These are phyloP conservation scores for Sisymbrium altissimum DNA, from an alignment of 345 rosid species.

Conservation along the genomic window DNA sequence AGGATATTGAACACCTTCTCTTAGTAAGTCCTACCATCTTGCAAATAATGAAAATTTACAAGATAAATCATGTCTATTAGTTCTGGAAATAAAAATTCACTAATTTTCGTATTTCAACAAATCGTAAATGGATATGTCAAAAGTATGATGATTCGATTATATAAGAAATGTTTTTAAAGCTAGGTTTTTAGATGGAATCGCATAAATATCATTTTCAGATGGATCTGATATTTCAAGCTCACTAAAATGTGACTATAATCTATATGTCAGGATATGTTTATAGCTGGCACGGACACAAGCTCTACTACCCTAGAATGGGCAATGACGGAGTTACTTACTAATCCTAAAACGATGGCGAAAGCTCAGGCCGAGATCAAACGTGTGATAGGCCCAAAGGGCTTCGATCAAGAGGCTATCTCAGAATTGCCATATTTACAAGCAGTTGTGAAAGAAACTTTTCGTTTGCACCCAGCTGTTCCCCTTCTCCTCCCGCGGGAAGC, in stretches of 20 bases:
- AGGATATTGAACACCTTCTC: background rate
- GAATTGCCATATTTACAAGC: too few relatives aligned
- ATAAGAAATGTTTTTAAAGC: too few relatives aligned
- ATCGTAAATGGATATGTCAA: background rate
- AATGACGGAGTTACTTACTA: constrained; percentile 23
- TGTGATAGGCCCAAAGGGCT: too few relatives aligned
- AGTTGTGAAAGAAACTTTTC: too few relatives aligned
- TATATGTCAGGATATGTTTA: constrained; percentile 36
- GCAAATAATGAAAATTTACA: constrained; percentile 1
- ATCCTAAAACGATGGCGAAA: background rate
- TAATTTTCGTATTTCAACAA: background rate
- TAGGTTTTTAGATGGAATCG: too few relatives aligned
- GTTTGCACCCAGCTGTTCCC: too few relatives aligned
- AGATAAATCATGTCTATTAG: background rate
- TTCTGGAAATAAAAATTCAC: background rate
- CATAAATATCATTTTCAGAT: too few relatives aligned
- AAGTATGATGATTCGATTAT: background rate
- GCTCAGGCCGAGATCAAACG: too few relatives aligned
- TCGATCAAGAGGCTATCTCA: too few relatives aligned
- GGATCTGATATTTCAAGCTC: too few relatives aligned
- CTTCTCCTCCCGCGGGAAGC: constrained; percentile 26
- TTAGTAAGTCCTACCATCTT: background rate
- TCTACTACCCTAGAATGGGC: constrained; percentile 34
- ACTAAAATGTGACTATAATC: background rate
- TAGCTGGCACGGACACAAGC: constrained; percentile 44